Base-by-base conservation (phyloP, 164 flowering plant genomes). In the Vitis amurensis region DNA sequence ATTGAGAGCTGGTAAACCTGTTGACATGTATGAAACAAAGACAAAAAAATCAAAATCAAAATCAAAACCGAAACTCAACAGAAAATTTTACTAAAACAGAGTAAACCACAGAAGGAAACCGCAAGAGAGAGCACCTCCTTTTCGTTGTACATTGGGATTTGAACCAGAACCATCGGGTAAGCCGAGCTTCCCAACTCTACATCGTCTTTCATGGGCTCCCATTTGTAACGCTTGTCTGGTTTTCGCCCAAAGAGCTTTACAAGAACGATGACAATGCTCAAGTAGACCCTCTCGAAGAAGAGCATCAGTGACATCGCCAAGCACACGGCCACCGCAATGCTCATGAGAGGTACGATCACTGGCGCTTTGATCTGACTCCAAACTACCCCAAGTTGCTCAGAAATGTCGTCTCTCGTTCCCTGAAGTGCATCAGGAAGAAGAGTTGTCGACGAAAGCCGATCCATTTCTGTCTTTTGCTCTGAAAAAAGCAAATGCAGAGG, bases 61-160 rank as follows among this genome's bases (percentile, higher is more conserved):
- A 58, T 4, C 12, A 37, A 16, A 17, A 5, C 12, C 9, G 57
- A 48, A 44, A 3, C 10, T 44, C 17, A 37, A 15, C 27, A 23
- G 27, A 23, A 23, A 23, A 23, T 23, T 23, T 23, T 23, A 19
- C 8, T 8, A 63, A 8, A 50, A 59, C 30, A 23, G 51, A 8
- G 29, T 29, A 19, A 19, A 37, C 5, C 7, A 0, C 11, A 16
- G 50, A 30, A 9, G 15, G 47, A 64, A 29, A 66, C 3, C 29
- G 27, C 50, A 23, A 64, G 55, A 55, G 31, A 51, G 30, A 30
- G 50, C 61, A 92, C 97, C 92, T 92, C 92, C 76, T 70, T 80
- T 79, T 92, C 97, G 47, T 92, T 92, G 82, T 76, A 92, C 97
- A 92, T 92, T 51, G 97, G 97, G 66, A 92, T 92, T 83, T 92